Percentiles rank a stretch among this genome's conserved stretches.
phyloP scores from a whole-genome alignment of 2,329 filamentous ascomycete species.

The Xylaria sp. region DNA sequence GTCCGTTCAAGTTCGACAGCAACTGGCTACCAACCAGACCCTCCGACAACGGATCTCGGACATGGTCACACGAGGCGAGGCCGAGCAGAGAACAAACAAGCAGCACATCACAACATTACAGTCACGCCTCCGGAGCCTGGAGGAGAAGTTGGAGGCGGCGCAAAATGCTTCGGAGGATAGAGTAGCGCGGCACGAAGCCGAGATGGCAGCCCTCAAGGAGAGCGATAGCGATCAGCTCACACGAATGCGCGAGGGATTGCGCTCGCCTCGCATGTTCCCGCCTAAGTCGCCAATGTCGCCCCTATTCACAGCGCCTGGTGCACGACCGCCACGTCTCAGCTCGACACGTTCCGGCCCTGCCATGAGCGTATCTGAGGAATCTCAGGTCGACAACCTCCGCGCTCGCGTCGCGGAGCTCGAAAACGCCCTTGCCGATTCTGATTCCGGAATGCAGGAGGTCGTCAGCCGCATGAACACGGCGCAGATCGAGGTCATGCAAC shows the following conservation, averaged over 20 bases:
- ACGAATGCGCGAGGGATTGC: constrained; percentile 63
- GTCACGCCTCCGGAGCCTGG: constrained; percentile 74
- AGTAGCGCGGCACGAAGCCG: constrained; percentile 82
- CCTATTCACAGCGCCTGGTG: constrained; percentile 53
- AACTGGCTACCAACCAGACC: constrained; percentile 75
- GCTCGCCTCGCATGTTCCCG: constrained; percentile 53
- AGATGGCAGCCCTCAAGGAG: constrained; percentile 75
- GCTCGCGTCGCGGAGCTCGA: constrained; percentile 83
- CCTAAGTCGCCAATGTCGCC: constrained; percentile 65
- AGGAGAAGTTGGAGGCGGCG: constrained; percentile 80
- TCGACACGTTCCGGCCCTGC: constrained; percentile 54
- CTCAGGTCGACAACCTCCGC: constrained; percentile 75
- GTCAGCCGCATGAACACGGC: constrained; percentile 80
- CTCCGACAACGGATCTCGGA: constrained; percentile 76
- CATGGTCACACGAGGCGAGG: constrained; percentile 81
- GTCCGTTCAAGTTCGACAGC: constrained; percentile 75
- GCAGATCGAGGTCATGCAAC: constrained; percentile 79
- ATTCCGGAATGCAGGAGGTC: constrained; percentile 82
- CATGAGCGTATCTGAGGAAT: constrained; percentile 69
- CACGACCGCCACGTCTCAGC: constrained; percentile 58
- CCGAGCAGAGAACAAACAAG: constrained; percentile 78
- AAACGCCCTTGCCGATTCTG: constrained; percentile 73
- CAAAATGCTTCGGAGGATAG: constrained; percentile 87
- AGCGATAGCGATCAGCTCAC: constrained; percentile 76
- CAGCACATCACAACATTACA: constrained; percentile 84